phyloP scores from a whole-genome alignment of 2,329 filamentous ascomycete genomes.

The Plectosphaerella cucumerina region DNA sequence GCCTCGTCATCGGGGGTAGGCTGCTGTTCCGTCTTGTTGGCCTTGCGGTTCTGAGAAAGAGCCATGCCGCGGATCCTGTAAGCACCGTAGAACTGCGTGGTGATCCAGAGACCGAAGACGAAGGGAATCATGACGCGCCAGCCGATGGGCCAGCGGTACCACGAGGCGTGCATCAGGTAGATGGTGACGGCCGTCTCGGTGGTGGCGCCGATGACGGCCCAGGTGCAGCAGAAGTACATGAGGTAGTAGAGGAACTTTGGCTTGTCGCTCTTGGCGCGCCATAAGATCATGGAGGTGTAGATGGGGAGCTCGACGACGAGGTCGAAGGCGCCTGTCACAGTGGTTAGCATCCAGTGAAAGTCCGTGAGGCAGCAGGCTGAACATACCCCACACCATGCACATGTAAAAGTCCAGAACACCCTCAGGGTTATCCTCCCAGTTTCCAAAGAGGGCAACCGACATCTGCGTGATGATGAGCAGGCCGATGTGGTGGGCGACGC shows the following conservation, averaged over 20 bases:
- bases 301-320: slow-evolving; percentile 9
- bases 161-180: slow-evolving; percentile 10
- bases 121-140: slow-evolving; percentile 9
- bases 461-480: slow-evolving; percentile 9
- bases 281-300: slow-evolving; percentile 11
- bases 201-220: slow-evolving; percentile 5
- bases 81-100: slow-evolving; percentile 11
- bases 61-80: slow-evolving; percentile 8
- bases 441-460: slow-evolving; percentile 8
- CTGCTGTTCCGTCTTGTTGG: slow-evolving; percentile 31
- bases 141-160: slow-evolving; percentile 9
- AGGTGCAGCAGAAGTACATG: slow-evolving; percentile 1
- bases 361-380: not conserved
- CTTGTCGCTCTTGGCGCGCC: slow-evolving; percentile 5
- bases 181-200: slow-evolving; percentile 9
- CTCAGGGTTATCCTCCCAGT: slow-evolving; percentile 3
- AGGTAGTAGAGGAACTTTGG: slow-evolving; percentile 6
- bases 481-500: slow-evolving; percentile 7
- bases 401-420: slow-evolving; percentile 12
- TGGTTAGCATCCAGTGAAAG: too few species aligned
- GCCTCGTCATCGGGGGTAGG: slow-evolving; percentile 56
- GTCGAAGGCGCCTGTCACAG: slow-evolving; percentile 7
- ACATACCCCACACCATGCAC: slow-evolving; percentile 12
- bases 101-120: slow-evolving; percentile 10
- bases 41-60: slow-evolving; percentile 3